Percentiles rank a stretch among this genome's conserved stretches.
Conservation (phyloP, 78 protist genomes). For the Creolimax fragrantissima region DNA sequence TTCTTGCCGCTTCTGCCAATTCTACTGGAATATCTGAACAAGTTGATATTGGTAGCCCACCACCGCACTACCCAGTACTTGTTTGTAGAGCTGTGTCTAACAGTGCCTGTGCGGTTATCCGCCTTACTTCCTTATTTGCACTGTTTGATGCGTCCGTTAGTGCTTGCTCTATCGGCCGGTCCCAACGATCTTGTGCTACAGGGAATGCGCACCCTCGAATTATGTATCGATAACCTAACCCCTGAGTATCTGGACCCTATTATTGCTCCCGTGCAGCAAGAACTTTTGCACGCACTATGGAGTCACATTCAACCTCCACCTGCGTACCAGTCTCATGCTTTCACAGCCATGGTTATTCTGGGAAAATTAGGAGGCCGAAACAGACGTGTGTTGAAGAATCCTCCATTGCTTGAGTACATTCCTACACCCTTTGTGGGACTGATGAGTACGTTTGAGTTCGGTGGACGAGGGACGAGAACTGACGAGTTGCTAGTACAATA, state of each 20-base stretch:
- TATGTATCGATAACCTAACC: constrained; percentile 64
- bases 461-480: too few species aligned
- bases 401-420: not conserved
- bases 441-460: not conserved
- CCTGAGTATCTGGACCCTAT: constrained; percentile 68
- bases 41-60: not conserved
- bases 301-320: constrained; percentile 58
- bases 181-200: constrained; percentile 30
- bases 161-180: constrained; percentile 52
- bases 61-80: constrained; percentile 28
- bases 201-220: constrained; percentile 68
- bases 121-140: constrained; percentile 66
- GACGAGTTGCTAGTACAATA: too few species aligned
- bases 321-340: constrained; percentile 37
- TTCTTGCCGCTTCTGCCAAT: constrained; percentile 60
- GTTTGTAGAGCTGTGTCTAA: constrained; percentile 76
- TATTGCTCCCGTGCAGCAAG: constrained; percentile 18
- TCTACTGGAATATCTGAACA: constrained; percentile 53
- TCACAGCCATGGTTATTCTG: constrained; percentile 65
- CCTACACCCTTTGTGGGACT: not conserved
- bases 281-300: constrained; percentile 36
- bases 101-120: constrained; percentile 71
- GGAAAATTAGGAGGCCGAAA: constrained; percentile 92
- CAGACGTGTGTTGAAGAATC: constrained; percentile 40
- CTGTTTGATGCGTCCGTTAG: constrained; percentile 61